Percentiles rank a stretch among this genome's conserved stretches.
Conservation (phyloP, 2,329 filamentous ascomycete species). For the Lachnellula hyalina region DNA sequence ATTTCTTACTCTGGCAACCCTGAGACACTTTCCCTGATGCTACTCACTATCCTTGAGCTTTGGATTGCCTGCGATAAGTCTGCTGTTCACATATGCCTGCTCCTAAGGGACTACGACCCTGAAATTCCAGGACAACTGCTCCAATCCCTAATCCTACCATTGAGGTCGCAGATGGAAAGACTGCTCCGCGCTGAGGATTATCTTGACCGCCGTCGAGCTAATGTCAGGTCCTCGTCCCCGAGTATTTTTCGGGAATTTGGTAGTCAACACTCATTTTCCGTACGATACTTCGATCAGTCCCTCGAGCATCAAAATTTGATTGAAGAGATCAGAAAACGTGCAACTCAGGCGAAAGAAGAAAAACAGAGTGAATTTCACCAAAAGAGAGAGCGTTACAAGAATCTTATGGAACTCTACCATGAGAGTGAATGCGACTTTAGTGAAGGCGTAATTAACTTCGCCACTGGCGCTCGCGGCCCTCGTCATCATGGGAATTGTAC, state of each 20-base stretch:
- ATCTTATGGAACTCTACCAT: slow-evolving; percentile 22
- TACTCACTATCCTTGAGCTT: slow-evolving; percentile 49
- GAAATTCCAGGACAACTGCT: slow-evolving; percentile 37
- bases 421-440: background rate
- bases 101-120: slow-evolving; percentile 42
- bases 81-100: slow-evolving; percentile 32
- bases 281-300: slow-evolving; percentile 43
- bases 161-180: slow-evolving; percentile 36
- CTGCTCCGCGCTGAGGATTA: slow-evolving; percentile 43
- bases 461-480: background rate
- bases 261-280: slow-evolving; percentile 36
- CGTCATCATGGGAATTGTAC: slow-evolving; percentile 25
- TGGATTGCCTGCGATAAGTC: slow-evolving; percentile 52
- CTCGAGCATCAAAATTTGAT: slow-evolving; percentile 33
- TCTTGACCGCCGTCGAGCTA: slow-evolving; percentile 22
- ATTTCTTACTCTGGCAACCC: slow-evolving; percentile 38
- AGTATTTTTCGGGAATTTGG: slow-evolving; percentile 36
- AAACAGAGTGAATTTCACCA: slow-evolving; percentile 33
- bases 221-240: slow-evolving; percentile 14
- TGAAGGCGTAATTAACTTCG: background rate
- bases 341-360: slow-evolving; percentile 24
- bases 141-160: slow-evolving; percentile 40
- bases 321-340: slow-evolving; percentile 35
- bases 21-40: slow-evolving; percentile 45
- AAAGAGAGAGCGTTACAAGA: slow-evolving; percentile 28